Percentiles rank a stretch among this genome's conserved stretches.
phyloP scores from a whole-genome alignment of 371 early-diverging fungal genomes.

The Mucor irregularis region DNA sequence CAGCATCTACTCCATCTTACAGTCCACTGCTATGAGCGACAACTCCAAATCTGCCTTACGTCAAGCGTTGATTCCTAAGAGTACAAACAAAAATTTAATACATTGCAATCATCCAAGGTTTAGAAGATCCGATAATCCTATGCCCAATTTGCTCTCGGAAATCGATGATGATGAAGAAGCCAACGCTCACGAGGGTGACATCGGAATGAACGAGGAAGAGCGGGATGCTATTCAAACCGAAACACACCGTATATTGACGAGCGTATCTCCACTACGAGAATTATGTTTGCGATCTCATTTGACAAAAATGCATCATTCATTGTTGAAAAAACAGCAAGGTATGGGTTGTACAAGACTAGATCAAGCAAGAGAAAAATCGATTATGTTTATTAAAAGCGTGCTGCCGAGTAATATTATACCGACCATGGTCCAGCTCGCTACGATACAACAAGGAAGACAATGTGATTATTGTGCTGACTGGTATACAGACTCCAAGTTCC shows the following conservation, averaged over 20 bases:
- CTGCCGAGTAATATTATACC: constrained; percentile 7
- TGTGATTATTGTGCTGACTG: constrained; percentile 37
- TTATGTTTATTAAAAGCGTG: background rate
- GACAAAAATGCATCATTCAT: background rate
- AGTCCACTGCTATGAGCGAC: background rate
- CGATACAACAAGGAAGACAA: constrained; percentile 14
- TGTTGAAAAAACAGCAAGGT: background rate
- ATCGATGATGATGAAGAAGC: constrained; percentile 5
- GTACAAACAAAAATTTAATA: background rate
- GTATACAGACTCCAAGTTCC: constrained; percentile 24
- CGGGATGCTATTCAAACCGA: background rate
- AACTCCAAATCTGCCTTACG: background rate
- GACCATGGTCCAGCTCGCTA: background rate
- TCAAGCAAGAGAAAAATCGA: background rate
- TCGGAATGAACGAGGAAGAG: background rate
- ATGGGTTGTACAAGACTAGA: no score
- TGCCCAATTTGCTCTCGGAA: constrained; percentile 4
- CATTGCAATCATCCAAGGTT: background rate
- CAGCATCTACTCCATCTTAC: background rate
- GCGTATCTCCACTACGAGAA: constrained; percentile 4
- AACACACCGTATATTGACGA: constrained; percentile 3
- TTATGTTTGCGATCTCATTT: constrained; percentile 1
- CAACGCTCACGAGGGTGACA: background rate
- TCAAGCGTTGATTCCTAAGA: background rate
- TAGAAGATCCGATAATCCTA: background rate